Percentiles rank a stretch among this genome's conserved stretches.
Conservation (phyloP, 768 basidiomycete genomes). For the Auricularia cornea region DNA sequence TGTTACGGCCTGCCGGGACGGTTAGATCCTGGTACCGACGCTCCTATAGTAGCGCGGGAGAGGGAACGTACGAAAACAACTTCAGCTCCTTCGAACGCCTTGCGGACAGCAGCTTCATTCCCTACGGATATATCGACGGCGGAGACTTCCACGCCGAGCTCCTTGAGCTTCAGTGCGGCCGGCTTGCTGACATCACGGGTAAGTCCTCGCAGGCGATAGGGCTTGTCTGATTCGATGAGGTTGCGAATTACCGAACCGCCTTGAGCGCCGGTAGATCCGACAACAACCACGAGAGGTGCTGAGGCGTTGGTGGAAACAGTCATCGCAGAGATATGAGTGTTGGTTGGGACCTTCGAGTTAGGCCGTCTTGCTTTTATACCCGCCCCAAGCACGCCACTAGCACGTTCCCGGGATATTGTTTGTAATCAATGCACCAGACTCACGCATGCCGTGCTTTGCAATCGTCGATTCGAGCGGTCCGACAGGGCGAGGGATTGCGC, state of each 20-base stretch:
- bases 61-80: neutral
- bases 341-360: no score
- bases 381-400: no score
- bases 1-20: neutral
- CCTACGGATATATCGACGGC: slow-evolving; percentile 5
- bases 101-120: neutral
- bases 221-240: slow-evolving; percentile 25
- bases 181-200: slow-evolving; percentile 23
- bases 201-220: slow-evolving; percentile 24
- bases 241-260: slow-evolving; percentile 20
- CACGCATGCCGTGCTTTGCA: no score
- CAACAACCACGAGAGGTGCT: slow-evolving; percentile 19
- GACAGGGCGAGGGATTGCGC: no score
- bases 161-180: slow-evolving; percentile 16
- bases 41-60: neutral
- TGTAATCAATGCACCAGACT: no score
- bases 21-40: neutral
- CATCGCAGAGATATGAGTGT: no score
- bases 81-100: neutral
- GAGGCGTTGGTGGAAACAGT: neutral
- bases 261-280: slow-evolving; percentile 32
- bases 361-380: no score
- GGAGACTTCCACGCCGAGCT: slow-evolving; percentile 16
- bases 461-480: no score
- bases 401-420: no score